phyloP scores from a whole-genome alignment of 2,329 filamentous ascomycete genomes.

The Xylariaceae sp. region DNA sequence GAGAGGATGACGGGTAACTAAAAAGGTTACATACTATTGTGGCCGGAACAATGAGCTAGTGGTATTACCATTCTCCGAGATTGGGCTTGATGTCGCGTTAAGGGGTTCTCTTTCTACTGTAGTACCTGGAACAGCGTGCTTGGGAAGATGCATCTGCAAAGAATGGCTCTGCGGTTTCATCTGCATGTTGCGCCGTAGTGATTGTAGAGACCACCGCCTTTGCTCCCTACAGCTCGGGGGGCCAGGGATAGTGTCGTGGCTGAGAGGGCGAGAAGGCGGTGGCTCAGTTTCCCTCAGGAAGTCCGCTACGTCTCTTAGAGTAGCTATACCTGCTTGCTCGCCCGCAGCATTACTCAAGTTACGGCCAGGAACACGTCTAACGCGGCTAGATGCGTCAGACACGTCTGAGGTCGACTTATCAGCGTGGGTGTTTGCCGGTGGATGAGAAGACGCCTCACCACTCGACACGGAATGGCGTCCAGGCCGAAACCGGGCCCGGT shows the following conservation, averaged over 20 bases:
- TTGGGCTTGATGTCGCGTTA: slow-evolving; percentile 19
- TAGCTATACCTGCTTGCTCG: slow-evolving; percentile 19
- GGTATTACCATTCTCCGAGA: slow-evolving; percentile 1
- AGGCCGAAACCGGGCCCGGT: slow-evolving; percentile 7
- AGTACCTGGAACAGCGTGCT: slow-evolving; percentile 17
- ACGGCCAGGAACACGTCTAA: slow-evolving; percentile 3
- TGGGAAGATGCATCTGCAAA: slow-evolving; percentile 15
- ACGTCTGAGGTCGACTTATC: slow-evolving; percentile 29
- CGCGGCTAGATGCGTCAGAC: slow-evolving; percentile 14
- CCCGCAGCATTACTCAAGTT: slow-evolving; percentile 15
- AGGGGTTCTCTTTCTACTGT: slow-evolving; percentile 17
- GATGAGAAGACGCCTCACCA: slow-evolving; percentile 15
- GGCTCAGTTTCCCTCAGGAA: slow-evolving; percentile 26
- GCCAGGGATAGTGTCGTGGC: slow-evolving; percentile 19
- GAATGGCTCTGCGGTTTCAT: slow-evolving; percentile 15
- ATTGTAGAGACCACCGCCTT: slow-evolving; percentile 22
- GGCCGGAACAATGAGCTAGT: slow-evolving; percentile 21
- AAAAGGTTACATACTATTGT: slow-evolving; percentile 13
- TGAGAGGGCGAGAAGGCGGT: slow-evolving; percentile 9
- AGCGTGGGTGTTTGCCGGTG: slow-evolving; percentile 12
- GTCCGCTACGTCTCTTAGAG: slow-evolving; percentile 21
- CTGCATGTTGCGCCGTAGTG: slow-evolving; percentile 20
- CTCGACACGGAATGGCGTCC: slow-evolving; percentile 20
- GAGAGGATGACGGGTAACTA: neutral
- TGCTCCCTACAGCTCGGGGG: slow-evolving; percentile 8